A percentile compares a stretch with the other conserved stretches of the same genome.
Conservation (phyloP, 1,284 basidiomycete genomes). For the Apiotrichum veenhuisii region DNA sequence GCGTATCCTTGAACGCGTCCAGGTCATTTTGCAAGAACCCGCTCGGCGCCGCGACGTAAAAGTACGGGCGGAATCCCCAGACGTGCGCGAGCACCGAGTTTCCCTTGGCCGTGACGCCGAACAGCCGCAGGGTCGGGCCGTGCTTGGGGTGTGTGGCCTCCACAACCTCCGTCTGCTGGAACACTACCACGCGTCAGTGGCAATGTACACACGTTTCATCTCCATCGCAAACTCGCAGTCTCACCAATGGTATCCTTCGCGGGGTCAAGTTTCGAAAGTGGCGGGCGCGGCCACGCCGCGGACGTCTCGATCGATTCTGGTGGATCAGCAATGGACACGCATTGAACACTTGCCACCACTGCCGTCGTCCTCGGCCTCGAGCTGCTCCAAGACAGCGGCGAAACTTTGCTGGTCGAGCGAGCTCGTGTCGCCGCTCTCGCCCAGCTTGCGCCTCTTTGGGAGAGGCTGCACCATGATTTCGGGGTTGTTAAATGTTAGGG, state of each 20-base stretch:
- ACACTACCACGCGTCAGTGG: conserved; percentile 49
- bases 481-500: background rate
- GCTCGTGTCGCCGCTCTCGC: conserved; percentile 9
- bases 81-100: conserved; percentile 82
- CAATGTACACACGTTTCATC: too few species aligned
- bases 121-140: conserved; percentile 65
- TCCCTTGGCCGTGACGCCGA: conserved; percentile 81
- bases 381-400: conserved; percentile 67
- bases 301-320: conserved; percentile 50
- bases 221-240: too few species aligned
- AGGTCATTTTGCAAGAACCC: conserved; percentile 71
- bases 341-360: conserved; percentile 45
- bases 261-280: conserved; percentile 58
- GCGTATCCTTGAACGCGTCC: conserved; percentile 60
- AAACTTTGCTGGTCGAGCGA: conserved; percentile 56
- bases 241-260: conserved; percentile 62
- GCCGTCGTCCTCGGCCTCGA: conserved; percentile 64
- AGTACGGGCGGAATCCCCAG: conserved; percentile 80
- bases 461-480: conserved; percentile 26
- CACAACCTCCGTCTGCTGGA: conserved; percentile 92
- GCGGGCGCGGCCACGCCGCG: conserved; percentile 71
- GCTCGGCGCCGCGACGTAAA: conserved; percentile 78
- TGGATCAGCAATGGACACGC: background rate
- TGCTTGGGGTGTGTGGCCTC: conserved; percentile 60
- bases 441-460: conserved; percentile 38